Conservation (phyloP, 2,329 filamentous ascomycete species). For the Eutypa lata region DNA sequence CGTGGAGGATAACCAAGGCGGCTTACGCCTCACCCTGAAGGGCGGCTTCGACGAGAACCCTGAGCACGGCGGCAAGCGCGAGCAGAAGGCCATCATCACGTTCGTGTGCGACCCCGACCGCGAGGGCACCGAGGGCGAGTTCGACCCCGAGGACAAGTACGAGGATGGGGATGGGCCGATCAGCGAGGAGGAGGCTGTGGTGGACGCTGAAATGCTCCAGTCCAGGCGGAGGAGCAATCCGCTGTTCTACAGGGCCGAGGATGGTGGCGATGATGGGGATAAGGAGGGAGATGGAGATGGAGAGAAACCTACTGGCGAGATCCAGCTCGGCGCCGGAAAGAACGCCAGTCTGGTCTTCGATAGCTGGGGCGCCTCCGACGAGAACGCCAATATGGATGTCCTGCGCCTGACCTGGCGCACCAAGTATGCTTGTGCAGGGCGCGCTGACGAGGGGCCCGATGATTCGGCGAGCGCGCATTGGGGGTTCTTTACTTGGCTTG, state of each 20-base stretch:
- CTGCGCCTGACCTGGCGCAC: slow-evolving; percentile 82
- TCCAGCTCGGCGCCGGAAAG: slow-evolving; percentile 46
- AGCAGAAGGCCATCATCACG: slow-evolving; percentile 77
- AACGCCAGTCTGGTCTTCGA: slow-evolving; percentile 70
- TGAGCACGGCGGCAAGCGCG: slow-evolving; percentile 51
- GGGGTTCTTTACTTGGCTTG: slow-evolving; percentile 98
- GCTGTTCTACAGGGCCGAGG: slow-evolving; percentile 23
- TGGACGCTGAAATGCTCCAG: not conserved
- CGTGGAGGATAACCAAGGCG: slow-evolving; percentile 57
- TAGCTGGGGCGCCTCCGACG: slow-evolving; percentile 62
- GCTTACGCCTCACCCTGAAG: slow-evolving; percentile 65
- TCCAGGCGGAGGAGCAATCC: slow-evolving; percentile 27
- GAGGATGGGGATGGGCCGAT: slow-evolving; percentile 25
- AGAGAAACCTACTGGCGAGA: slow-evolving; percentile 40
- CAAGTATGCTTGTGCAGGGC: slow-evolving; percentile 75
- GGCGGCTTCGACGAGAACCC: slow-evolving; percentile 51
- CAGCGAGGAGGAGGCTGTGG: not conserved
- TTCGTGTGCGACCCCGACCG: slow-evolving; percentile 75
- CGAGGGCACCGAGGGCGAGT: slow-evolving; percentile 72
- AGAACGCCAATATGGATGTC: slow-evolving; percentile 55
- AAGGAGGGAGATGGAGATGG: slow-evolving; percentile 36
- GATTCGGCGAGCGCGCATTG: slow-evolving; percentile 56
- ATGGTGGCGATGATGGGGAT: slow-evolving; percentile 34
- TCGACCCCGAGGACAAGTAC: slow-evolving; percentile 54
- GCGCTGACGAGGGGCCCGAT: slow-evolving; percentile 38